phyloP scores from a whole-genome alignment of 1,139 yeast genomes.

The Blastobotrys ciferrii region DNA sequence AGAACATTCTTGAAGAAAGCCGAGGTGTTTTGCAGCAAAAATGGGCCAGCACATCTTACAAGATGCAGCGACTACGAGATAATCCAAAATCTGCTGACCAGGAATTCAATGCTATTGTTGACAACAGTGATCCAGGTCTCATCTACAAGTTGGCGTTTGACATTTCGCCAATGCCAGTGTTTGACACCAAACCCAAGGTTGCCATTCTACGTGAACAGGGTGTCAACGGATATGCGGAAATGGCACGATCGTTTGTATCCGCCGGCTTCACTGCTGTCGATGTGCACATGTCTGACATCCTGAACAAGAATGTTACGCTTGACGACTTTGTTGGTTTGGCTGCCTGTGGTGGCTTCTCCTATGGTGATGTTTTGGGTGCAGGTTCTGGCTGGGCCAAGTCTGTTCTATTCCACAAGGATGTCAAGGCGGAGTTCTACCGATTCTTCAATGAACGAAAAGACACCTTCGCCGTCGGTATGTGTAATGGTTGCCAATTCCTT shows the following conservation, averaged over 20 bases:
- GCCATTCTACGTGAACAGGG: constrained; percentile 99
- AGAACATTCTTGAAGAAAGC: constrained; percentile 48
- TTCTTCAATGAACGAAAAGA: constrained; percentile 86
- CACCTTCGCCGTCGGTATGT: constrained; percentile 98
- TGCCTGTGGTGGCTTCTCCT: constrained; percentile 99
- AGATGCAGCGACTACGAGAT: constrained; percentile 88
- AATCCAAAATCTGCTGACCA: constrained; percentile 88
- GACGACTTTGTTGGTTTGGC: constrained; percentile 89
- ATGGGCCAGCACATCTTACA: constrained; percentile 89
- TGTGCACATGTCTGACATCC: constrained; percentile 94
- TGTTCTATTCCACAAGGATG: constrained; percentile 78
- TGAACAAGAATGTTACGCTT: constrained; percentile 69
- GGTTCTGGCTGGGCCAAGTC: constrained; percentile 99
- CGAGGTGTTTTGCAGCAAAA: constrained; percentile 74
- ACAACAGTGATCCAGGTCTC: constrained; percentile 88
- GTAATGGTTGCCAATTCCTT: constrained; percentile 98
- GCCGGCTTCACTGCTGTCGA: constrained; percentile 94
- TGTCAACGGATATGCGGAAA: constrained; percentile 96
- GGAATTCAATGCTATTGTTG: constrained; percentile 72
- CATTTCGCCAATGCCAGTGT: constrained; percentile 36
- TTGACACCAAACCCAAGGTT: constrained; percentile 67
- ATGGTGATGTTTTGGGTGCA: constrained; percentile 98
- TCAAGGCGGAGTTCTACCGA: constrained; percentile 69
- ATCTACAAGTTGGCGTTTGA: constrained; percentile 73
- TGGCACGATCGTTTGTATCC: constrained; percentile 95